phyloP scores from a whole-genome alignment of 768 basidiomycete species.

The Naganishia randhawae region DNA sequence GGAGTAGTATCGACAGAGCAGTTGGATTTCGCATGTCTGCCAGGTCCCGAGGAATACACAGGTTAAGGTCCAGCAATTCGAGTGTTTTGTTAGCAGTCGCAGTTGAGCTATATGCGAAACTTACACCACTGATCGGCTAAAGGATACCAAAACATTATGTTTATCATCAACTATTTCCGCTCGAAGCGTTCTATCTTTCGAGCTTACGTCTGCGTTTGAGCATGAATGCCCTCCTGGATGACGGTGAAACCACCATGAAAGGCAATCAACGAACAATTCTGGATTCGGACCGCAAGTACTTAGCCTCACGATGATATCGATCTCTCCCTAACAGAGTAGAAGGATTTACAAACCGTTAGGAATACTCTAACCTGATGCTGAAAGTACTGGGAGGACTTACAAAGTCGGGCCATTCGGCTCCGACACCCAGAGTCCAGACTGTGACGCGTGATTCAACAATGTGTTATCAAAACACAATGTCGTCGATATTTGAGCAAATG shows the following conservation, averaged over 20 bases:
- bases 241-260: neutral
- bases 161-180: neutral
- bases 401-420: conserved; percentile 39
- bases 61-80: no score
- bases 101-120: neutral
- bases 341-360: neutral
- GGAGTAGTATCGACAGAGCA: conserved; percentile 38
- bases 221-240: conserved; percentile 45
- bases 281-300: neutral
- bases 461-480: neutral
- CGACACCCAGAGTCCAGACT: conserved; percentile 49
- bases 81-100: neutral
- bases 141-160: no score
- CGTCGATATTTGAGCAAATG: neutral
- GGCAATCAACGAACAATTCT: neutral
- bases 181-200: neutral
- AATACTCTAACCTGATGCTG: no score
- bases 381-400: conserved; percentile 31
- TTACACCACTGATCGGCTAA: neutral
- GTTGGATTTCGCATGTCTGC: conserved; percentile 43
- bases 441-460: neutral
- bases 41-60: no score
- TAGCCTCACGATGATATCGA: conserved; percentile 44
- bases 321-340: conserved; percentile 41
- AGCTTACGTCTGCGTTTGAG: conserved; percentile 41